Evolutionary conservation across 768 basidiomycete species (phyloP).

Genomic region (Bullera alba): DNA sequence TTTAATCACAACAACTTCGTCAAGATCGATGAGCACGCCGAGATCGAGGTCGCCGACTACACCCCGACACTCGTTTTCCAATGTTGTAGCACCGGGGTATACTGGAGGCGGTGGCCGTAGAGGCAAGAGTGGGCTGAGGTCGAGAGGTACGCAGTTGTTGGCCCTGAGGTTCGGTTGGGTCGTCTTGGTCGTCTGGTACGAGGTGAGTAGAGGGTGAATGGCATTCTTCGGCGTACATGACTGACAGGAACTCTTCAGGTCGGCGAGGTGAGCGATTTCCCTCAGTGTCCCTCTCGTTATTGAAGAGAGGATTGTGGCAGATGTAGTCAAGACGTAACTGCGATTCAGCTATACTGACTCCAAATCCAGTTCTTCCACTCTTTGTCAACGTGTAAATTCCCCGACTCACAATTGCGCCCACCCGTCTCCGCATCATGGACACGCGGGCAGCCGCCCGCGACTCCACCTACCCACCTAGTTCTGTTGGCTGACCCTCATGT

Average conservation of each 20-base stretch:
- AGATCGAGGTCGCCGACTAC: background rate
- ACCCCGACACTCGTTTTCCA: background rate
- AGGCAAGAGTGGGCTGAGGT: conserved; percentile 23
- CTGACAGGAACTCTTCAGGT: conserved; percentile 48
- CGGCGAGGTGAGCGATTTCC: conserved; percentile 46
- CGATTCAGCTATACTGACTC: too few relatives aligned
- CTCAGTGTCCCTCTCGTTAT: background rate
- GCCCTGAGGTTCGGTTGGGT: conserved; percentile 54
- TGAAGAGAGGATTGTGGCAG: too few relatives aligned
- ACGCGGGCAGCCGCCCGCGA: background rate
- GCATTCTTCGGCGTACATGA: background rate
- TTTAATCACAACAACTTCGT: too few relatives aligned
- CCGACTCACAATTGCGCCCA: conserved; percentile 28
- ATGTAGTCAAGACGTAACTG: too few relatives aligned
- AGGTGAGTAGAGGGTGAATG: conserved; percentile 48
- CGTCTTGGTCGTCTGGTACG: conserved; percentile 61
- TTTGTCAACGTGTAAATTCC: conserved; percentile 34
- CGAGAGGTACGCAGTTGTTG: conserved; percentile 27
- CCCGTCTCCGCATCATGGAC: conserved; percentile 1
- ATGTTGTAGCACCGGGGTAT: background rate
- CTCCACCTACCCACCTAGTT: conserved; percentile 57
- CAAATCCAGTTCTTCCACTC: conserved; percentile 39
- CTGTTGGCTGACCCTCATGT: conserved; percentile 84
- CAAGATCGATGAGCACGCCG: background rate
- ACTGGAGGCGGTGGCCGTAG: background rate